Base-by-base conservation (phyloP, 805 yeast genomes). In the Kodamaea hsintzibuensis region DNA sequence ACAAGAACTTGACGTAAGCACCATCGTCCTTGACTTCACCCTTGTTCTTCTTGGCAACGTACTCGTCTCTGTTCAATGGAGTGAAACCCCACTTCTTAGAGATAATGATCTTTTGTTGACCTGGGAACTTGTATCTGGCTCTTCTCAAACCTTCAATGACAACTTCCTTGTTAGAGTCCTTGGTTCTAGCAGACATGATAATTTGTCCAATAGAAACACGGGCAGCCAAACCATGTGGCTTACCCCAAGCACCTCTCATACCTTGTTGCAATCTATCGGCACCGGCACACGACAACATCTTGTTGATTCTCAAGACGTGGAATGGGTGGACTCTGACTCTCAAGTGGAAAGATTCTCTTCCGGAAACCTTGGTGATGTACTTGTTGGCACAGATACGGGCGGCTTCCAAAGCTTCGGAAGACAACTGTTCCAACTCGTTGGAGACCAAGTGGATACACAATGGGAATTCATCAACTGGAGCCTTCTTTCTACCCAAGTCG, bases 171-270 rank as follows among this genome's bases (percentile, higher is more conserved):
- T 91, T 92, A 74, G 86, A 80, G 82, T 95, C 99, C 86, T 88
- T 93, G 81, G 98, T 89, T 86, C 99, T 93, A 79, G 91, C 91
- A 66, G 98, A 93, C 83, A 95, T 86, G 78, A 95, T 86, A 78
- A 95, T 87, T 85, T 95, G 99, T 76, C 99, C 99, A 81, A 95
- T 95, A 83, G 82, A 82, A 78, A 95, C 98, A 82, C 99, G 91
- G 73, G 99, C 99, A 72, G 98, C 99, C 74, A 91, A 85, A 86
- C 99, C 99, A 73, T 92, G 97, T 74, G 99, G 99, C 86, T 95
- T 95, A 91, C 99, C 99, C 98, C 98, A 95, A 78, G 99, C 99
- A 86, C 96, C 96, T 91, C 99, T 93, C 99, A 95, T 95, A 92
- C 99, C 99, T 85, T 95, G 98, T 85, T 95, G 99, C 83, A 95